A percentile compares a stretch with the other conserved stretches of the same genome.
Evolutionary conservation across 2,329 filamentous ascomycete genomes (phyloP).

Genomic region (Microdochium trichocladiopsis): DNA sequence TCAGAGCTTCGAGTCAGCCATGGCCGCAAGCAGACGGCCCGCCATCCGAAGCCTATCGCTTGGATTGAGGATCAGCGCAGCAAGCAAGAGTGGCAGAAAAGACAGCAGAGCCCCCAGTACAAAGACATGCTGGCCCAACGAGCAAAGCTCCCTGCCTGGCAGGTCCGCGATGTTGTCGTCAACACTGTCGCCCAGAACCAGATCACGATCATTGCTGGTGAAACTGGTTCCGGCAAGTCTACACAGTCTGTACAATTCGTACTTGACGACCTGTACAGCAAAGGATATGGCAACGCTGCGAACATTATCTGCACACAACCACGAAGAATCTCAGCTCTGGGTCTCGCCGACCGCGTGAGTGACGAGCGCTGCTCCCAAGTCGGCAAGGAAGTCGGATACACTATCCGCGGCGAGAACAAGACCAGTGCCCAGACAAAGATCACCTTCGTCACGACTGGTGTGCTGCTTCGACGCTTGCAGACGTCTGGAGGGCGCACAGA

Average conservation of each 20-base stretch:
- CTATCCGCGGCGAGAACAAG: conserved; percentile 85
- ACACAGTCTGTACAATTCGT: conserved; percentile 97
- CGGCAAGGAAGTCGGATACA: conserved; percentile 85
- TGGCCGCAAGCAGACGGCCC: conserved; percentile 27
- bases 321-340: conserved; percentile 86
- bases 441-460: conserved; percentile 93
- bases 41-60: conserved; percentile 51
- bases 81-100: conserved; percentile 60
- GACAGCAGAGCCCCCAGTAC: conserved; percentile 58
- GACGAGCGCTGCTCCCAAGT: conserved; percentile 80
- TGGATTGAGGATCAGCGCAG: conserved; percentile 56
- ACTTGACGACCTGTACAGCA: conserved; percentile 79
- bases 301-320: conserved; percentile 97
- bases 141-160: conserved; percentile 79
- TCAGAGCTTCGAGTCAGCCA: conserved; percentile 39
- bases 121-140: conserved; percentile 70
- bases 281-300: conserved; percentile 65
- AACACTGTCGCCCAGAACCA: conserved; percentile 68
- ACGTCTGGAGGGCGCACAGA: conserved; percentile 75
- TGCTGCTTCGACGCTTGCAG: conserved; percentile 83
- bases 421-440: conserved; percentile 71
- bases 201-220: conserved; percentile 93
- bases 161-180: conserved; percentile 69
- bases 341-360: conserved; percentile 87
- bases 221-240: conserved; percentile 94